Evolutionary conservation across 2,329 filamentous ascomycete genomes (phyloP).

Genomic region (Epicoccum nigrum): DNA sequence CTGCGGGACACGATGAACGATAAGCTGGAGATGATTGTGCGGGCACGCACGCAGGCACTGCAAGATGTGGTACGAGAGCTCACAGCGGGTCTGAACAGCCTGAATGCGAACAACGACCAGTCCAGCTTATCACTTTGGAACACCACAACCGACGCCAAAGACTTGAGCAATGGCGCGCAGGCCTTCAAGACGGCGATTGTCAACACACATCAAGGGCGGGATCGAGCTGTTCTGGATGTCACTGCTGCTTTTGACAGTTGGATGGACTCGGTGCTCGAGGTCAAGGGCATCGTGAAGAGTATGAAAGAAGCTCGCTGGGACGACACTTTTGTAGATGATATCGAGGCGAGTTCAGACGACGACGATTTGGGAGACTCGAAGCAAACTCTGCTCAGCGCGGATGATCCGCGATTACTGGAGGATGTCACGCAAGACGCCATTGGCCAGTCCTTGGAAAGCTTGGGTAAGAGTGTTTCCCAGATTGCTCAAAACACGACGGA

Average conservation of each 20-base stretch:
- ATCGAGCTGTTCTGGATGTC: constrained; percentile 67
- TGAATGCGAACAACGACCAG: constrained; percentile 48
- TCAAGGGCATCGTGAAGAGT: constrained; percentile 66
- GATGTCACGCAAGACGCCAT: constrained; percentile 64
- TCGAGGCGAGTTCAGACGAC: constrained; percentile 71
- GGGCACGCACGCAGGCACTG: constrained; percentile 68
- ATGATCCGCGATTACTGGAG: constrained; percentile 71
- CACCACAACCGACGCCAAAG: constrained; percentile 65
- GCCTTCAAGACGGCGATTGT: constrained; percentile 73
- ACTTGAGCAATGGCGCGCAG: constrained; percentile 68
- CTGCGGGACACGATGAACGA: constrained; percentile 72
- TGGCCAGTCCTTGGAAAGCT: constrained; percentile 61
- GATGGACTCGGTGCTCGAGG: constrained; percentile 73
- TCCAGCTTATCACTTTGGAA: constrained; percentile 70
- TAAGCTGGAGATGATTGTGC: constrained; percentile 68
- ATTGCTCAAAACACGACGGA: constrained; percentile 61
- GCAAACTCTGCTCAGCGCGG: constrained; percentile 70
- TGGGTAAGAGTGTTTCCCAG: constrained; percentile 62
- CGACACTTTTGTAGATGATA: constrained; percentile 74
- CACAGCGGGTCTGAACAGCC: constrained; percentile 61
- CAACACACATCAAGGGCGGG: constrained; percentile 73
- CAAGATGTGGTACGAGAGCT: constrained; percentile 70
- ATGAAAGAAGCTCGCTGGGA: constrained; percentile 76
- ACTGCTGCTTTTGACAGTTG: constrained; percentile 72
- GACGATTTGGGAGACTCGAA: constrained; percentile 73